A percentile compares a stretch with the other conserved stretches of the same genome.
Evolutionary conservation across 345 rosid genomes (phyloP).

Genomic region (Hibiscus syriacus): DNA sequence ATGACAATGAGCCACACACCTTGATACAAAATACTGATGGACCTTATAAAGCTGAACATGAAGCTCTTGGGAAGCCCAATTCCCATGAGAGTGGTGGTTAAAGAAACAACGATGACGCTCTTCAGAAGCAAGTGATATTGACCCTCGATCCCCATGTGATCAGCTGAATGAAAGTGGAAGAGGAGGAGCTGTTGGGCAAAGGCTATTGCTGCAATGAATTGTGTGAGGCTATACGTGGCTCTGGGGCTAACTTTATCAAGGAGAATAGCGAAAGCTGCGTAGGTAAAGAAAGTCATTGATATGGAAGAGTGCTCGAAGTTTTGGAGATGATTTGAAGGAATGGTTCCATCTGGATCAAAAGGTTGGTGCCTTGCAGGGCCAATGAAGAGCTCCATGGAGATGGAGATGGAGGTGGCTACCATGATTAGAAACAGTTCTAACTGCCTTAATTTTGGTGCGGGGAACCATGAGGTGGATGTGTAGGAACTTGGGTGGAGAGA

Average conservation of each 20-base stretch:
- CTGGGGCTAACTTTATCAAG: constrained; percentile 38
- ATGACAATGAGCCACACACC: constrained; percentile 68
- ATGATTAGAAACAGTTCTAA: constrained; percentile 57
- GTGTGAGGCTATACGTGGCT: constrained; percentile 35
- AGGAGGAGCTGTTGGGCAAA: constrained; percentile 63
- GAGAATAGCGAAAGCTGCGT: constrained; percentile 49
- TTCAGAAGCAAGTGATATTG: constrained; percentile 78
- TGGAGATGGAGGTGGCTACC: constrained; percentile 43
- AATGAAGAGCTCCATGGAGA: constrained; percentile 71
- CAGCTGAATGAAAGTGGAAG: constrained; percentile 76
- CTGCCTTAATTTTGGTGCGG: constrained; percentile 39
- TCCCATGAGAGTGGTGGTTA: constrained; percentile 58
- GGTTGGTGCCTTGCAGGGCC: constrained; percentile 73
- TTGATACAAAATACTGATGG: constrained; percentile 58
- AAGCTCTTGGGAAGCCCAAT: constrained; percentile 56
- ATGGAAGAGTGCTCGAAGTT: constrained; percentile 80
- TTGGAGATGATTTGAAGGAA: constrained; percentile 75
- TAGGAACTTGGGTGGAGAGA: constrained; percentile 42
- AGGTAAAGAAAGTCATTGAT: constrained; percentile 55
- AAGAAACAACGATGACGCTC: constrained; percentile 37
- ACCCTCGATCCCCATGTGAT: constrained; percentile 77
- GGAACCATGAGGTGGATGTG: constrained; percentile 55
- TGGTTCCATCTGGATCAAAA: constrained; percentile 64
- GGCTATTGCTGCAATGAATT: constrained; percentile 48
- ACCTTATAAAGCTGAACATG: constrained; percentile 62